phyloP scores from a whole-genome alignment of 2,329 filamentous ascomycete species.

The Ophiocordyceps camponoti-floridani region DNA sequence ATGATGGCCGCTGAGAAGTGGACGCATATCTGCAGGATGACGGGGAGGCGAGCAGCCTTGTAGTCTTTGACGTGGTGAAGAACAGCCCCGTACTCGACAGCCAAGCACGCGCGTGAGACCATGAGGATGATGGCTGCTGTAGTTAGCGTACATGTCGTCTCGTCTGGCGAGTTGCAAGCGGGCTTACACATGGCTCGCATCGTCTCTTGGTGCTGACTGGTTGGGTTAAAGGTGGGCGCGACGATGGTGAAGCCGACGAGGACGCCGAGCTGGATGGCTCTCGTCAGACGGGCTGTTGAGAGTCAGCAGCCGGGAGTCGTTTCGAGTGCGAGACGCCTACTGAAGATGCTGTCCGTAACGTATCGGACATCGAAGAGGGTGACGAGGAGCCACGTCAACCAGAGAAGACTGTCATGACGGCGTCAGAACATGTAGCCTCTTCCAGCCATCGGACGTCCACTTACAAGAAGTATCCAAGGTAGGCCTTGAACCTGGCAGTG shows the following conservation, averaged over 20 bases:
- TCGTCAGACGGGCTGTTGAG: neutral
- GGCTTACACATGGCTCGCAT: neutral
- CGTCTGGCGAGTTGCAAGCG: neutral
- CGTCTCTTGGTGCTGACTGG: neutral
- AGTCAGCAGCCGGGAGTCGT: neutral
- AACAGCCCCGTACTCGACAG: constrained; percentile 33
- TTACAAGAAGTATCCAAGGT: constrained; percentile 9
- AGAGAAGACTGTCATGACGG: neutral
- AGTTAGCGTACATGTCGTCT: neutral
- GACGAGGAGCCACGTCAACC: constrained; percentile 1
- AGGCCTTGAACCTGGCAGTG: constrained; percentile 13
- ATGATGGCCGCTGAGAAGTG: constrained; percentile 17
- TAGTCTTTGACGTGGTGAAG: constrained; percentile 23
- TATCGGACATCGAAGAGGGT: neutral
- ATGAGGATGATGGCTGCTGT: constrained; percentile 25
- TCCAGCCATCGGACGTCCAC: too few species aligned
- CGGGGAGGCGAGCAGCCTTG: constrained; percentile 15
- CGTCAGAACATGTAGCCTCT: neutral
- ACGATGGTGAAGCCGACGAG: constrained; percentile 1
- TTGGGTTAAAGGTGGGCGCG: neutral
- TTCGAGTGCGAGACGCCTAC: neutral
- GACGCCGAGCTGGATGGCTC: constrained; percentile 1
- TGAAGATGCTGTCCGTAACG: constrained; percentile 1
- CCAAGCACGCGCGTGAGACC: constrained; percentile 32
- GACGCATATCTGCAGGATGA: constrained; percentile 16